Evolutionary conservation across 352 stramenopile genomes (phyloP).

Genomic region (Phytophthora nicotianae): DNA sequence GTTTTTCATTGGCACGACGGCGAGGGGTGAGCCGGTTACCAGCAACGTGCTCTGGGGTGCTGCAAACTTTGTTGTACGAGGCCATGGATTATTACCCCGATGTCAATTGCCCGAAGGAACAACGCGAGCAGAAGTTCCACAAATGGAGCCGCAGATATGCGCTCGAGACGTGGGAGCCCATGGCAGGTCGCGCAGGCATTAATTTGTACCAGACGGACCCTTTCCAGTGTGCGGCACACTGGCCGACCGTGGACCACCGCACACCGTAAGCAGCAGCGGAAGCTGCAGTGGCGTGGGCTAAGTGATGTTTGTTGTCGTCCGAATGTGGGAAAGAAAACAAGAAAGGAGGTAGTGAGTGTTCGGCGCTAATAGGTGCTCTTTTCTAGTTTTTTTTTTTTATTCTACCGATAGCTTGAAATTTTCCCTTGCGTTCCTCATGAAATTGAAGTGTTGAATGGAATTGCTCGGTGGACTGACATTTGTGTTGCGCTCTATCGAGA

Average conservation of each 20-base stretch:
- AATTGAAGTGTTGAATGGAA: too few relatives aligned
- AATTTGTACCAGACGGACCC: constrained; percentile 26
- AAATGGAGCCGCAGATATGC: constrained; percentile 15
- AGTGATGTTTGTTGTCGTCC: too few relatives aligned
- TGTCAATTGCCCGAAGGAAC: constrained; percentile 8
- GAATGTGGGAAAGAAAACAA: too few relatives aligned
- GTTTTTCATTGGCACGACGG: constrained; percentile 24
- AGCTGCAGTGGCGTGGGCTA: background rate
- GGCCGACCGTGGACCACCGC: constrained; percentile 17
- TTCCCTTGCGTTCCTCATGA: too few relatives aligned
- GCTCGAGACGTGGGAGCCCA: constrained; percentile 11
- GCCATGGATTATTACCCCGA: constrained; percentile 27
- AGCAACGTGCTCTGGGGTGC: constrained; percentile 28
- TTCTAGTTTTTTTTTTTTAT: background rate
- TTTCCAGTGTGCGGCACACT: constrained; percentile 16
- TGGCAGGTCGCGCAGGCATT: constrained; percentile 10
- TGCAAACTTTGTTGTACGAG: constrained; percentile 22
- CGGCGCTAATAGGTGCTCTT: too few relatives aligned
- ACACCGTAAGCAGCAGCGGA: constrained; percentile 2
- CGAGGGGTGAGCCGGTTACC: constrained; percentile 13
- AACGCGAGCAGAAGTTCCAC: constrained; percentile 9
- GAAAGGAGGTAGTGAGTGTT: too few relatives aligned
- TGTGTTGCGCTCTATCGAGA: too few relatives aligned
- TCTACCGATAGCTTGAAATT: too few relatives aligned
- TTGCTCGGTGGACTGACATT: too few relatives aligned